Evolutionary conservation across 2,329 filamentous ascomycete genomes (phyloP), one percentile per base, ranked within the genome.

Genomic region (Penicillium freii): DNA sequence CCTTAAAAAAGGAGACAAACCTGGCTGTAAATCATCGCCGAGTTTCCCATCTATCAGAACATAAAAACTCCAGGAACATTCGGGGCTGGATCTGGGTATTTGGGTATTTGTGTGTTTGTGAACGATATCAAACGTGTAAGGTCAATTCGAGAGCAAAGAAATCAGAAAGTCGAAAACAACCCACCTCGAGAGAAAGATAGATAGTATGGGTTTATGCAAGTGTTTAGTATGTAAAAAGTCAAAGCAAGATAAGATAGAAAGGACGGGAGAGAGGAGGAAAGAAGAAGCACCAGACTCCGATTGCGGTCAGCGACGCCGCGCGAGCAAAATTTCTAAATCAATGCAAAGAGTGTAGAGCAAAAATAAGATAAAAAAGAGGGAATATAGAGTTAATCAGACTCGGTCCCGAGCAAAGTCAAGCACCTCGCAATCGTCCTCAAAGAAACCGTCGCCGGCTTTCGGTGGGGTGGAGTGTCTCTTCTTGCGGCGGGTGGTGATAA

Each of bases 371-470:
- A 5, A n/a, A 21, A 31, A 23, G 29, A 21, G 10, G 48, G 19
- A n/a, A 23, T 29, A 4, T 51, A 2, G 27, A 19, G 44, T 58
- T 31, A 42, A 51, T 75, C 66, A 80, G 44, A 84, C 82, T 44
- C 82, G 73, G 60, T 84, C 82, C 51, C 79, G 76, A 15, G 91
- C 90, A 82, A 94, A 95, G 76, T 96, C 91, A 61, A 96, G 82
- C 56, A 96, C 89, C 72, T 96, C 91, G 65, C 90, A 94, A 70
- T 95, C 92, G 71, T 96, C 91, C 75, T 96, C 92, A 68, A 96
- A 96, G 74, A 96, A 95, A 53, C 85, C 84, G 56, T 90, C 88
- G 44, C 87, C 86, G 11, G 76, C 72, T 46, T 71, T 73, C 45
- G 65, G 59, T 0, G 66, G 62, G 43, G 63, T 64, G 21, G 66